Evolutionary conservation across 192 early-diverging fungal species (phyloP).

Genomic region (Rhizophagus prolifer): DNA sequence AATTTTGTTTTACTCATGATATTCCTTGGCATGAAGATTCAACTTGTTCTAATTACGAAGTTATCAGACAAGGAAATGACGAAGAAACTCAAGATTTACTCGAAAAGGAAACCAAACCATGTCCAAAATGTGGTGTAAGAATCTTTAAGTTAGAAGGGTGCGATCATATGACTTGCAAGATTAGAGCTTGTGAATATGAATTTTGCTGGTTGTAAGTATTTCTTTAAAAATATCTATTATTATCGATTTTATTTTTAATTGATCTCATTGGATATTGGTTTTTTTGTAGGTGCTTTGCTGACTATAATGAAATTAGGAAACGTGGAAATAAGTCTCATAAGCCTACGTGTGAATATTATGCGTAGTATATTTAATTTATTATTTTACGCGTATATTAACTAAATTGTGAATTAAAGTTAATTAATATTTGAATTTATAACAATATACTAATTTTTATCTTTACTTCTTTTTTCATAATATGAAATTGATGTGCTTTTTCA

Average conservation of each 20-base stretch:
- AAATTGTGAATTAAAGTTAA: too few relatives aligned
- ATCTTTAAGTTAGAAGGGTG: slow-evolving; percentile 20
- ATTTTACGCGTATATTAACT: too few relatives aligned
- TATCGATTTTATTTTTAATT: neutral
- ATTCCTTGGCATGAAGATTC: neutral
- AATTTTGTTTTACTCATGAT: slow-evolving; percentile 18
- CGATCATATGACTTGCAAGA: slow-evolving; percentile 22
- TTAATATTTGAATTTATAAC: too few relatives aligned
- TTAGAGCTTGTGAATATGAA: slow-evolving; percentile 8
- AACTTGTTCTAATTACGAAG: slow-evolving; percentile 6
- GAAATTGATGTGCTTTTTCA: too few relatives aligned
- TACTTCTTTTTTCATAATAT: too few relatives aligned
- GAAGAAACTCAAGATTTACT: neutral
- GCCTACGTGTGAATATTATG: neutral
- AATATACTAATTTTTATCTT: too few relatives aligned
- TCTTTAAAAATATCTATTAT: too few relatives aligned
- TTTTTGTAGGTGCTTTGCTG: neutral
- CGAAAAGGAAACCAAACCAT: slow-evolving; percentile 4
- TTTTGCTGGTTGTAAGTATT: slow-evolving; percentile 26
- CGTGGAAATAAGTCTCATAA: neutral
- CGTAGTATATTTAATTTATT: neutral
- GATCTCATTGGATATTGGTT: too few relatives aligned
- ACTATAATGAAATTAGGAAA: slow-evolving; percentile 3
- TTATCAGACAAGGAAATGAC: neutral
- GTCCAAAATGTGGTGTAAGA: slow-evolving; percentile 19